Percentiles rank a stretch among this genome's conserved stretches.
These are phyloP conservation scores for Pugionium dolabratum DNA, from an alignment of 345 rosid genomes.

Conservation along the genomic window DNA sequence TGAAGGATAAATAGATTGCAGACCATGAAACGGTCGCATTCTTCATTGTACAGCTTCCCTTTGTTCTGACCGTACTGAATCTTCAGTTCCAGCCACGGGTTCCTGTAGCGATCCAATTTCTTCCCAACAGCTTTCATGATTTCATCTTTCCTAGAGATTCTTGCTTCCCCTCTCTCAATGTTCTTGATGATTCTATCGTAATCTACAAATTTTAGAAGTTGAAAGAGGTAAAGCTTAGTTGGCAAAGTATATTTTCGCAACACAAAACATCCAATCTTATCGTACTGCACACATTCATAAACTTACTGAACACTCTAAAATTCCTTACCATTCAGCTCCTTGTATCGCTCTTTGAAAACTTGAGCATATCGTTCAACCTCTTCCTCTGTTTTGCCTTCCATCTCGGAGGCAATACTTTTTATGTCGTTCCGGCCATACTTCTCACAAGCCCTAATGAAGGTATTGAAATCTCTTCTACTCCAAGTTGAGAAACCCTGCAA, in stretches of 20 bases:
- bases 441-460: constrained; percentile 93
- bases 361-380: constrained; percentile 95
- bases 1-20: background rate
- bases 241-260: background rate
- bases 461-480: constrained; percentile 96
- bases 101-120: constrained; percentile 96
- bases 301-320: constrained; percentile 1
- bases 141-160: constrained; percentile 95
- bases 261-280: constrained; percentile 15
- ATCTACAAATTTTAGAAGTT: constrained; percentile 46
- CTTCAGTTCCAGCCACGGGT: constrained; percentile 97
- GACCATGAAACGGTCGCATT: constrained; percentile 94
- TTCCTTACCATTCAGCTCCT: constrained; percentile 73
- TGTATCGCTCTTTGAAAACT: constrained; percentile 85
- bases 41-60: constrained; percentile 96
- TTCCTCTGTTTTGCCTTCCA: constrained; percentile 94
- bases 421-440: constrained; percentile 97
- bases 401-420: constrained; percentile 80
- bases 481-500: constrained; percentile 96
- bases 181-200: constrained; percentile 96
- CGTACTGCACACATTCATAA: background rate
- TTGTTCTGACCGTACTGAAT: constrained; percentile 98
- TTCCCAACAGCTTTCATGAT: constrained; percentile 98
- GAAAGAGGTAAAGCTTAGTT: constrained; percentile 13
- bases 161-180: constrained; percentile 95